Evolutionary conservation across 139 green algal genomes (phyloP), one percentile per base, ranked within the genome.

Genomic region (Mesotaenium endlicherianum): DNA sequence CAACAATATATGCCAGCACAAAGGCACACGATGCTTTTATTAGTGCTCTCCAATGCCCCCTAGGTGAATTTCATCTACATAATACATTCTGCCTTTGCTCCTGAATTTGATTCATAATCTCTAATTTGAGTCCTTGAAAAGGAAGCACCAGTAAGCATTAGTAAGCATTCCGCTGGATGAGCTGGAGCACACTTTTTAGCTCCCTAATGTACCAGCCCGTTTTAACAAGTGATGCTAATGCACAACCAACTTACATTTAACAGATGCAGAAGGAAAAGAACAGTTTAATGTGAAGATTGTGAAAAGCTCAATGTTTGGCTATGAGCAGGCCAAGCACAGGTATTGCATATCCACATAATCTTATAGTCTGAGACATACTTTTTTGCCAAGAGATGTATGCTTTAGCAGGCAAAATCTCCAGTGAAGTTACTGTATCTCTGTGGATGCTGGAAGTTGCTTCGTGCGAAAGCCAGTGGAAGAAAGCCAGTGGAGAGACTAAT

Each of bases 271-370:
- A n/a, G n/a, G n/a, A n/a, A n/a, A n/a, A n/a, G n/a, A n/a, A n/a
- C n/a, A 83, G 8, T 83, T 85, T 5, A 31, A 44, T 45, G 77
- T 85, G 34, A 85, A 85, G 41, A 64, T 82, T 14, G 38, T 85
- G 43, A 85, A 85, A 26, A 85, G 39, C 77, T 85, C 77, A 31
- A 40, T 71, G 4, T 85, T 85, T 36, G 42, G 77, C 77, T 85
- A 58, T 55, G 77, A 85, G 26, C 77, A 85, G 39, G 77, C 77
- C 31, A 85, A 85, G 70, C 74, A 82, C 74, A 82, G 74, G 74
- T 82, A 82, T 59, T 8, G 60, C 14, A 72, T 8, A 31, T 72
- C 60, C 11, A 72, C 16, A 31, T 39, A 17, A 72, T 39, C 11
- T 8, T 16, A 36, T 72, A 16, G 31, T 39, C 11, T 38, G 8